Base-by-base conservation (phyloP, 1,284 basidiomycete species). In the Kalmanozyma brasiliensis region DNA sequence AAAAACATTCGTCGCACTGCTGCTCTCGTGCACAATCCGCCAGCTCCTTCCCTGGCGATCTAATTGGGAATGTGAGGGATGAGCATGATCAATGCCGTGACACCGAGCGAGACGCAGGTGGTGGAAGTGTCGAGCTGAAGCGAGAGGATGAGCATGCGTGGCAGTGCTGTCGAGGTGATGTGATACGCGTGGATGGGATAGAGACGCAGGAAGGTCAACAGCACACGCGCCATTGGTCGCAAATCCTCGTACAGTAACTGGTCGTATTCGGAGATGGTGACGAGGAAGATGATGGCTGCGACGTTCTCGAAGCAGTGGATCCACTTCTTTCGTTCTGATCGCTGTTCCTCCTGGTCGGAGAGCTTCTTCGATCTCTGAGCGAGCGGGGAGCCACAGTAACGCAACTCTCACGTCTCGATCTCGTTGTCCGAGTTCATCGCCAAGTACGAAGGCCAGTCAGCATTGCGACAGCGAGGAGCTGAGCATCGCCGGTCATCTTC, bases 401-500 rank as follows among this genome's bases (percentile, higher is more conserved):
- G n/a, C n/a, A n/a, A n/a, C n/a, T n/a, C n/a, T n/a, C n/a, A n/a
- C n/a, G n/a, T n/a, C n/a, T n/a, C n/a, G n/a, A n/a, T n/a, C 68
- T 92, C 91, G n/a, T 86, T 98, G 78, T 85, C 88, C 16, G 82
- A 85, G 13, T 99, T 90, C 84, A 89, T 98, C 81, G 83, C 87
- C 14, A 85, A 87, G 60, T 98, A 92, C 81, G 91, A 91, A 38
- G 57, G 79, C 26, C 11, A 11, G 80, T 22, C 66, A 73, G 46
- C 71, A 75, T 38, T 64, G 81, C 43, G 73, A 75, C 51, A 65
- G 70, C 40, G 74, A 80, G n/a, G 77, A 82, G 38, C 84, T 87
- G 77, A 86, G 86, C 49, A 85, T 98, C 37, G 93, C 94, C 26
- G 95, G 95, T n/a, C n/a, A n/a, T n/a, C n/a, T n/a, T n/a, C n/a